phyloP scores from a whole-genome alignment of 2,329 filamentous ascomycete species.

The Daldinia eschscholtzii region DNA sequence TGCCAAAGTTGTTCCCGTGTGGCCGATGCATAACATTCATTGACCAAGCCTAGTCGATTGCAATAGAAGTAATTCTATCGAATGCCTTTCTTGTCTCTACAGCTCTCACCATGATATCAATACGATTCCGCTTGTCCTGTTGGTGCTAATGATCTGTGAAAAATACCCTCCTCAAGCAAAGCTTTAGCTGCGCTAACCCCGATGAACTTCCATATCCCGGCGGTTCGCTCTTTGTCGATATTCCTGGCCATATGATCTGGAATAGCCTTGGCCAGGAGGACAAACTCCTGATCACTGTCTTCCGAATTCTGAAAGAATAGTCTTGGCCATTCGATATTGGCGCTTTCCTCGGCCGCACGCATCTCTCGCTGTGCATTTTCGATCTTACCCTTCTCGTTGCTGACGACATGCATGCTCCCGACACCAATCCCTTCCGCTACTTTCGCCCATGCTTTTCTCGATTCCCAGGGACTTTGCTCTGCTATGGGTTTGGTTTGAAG shows the following conservation, averaged over 20 bases:
- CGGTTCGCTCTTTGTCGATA: constrained; percentile 35
- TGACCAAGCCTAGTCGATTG: not conserved
- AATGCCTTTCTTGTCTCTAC: not conserved
- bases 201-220: constrained; percentile 46
- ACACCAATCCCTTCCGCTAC: constrained; percentile 40
- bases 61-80: not conserved
- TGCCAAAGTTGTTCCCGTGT: not conserved
- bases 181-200: constrained; percentile 41
- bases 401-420: constrained; percentile 38
- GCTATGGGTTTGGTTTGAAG: constrained; percentile 4
- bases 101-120: not conserved
- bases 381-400: constrained; percentile 40
- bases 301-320: constrained; percentile 43
- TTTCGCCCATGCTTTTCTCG: constrained; percentile 43
- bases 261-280: constrained; percentile 40
- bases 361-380: constrained; percentile 47
- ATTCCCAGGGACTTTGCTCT: constrained; percentile 48
- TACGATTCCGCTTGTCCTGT: constrained; percentile 28
- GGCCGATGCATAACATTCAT: not conserved
- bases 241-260: constrained; percentile 30
- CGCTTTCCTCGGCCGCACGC: constrained; percentile 37
- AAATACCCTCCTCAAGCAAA: constrained; percentile 39
- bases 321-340: constrained; percentile 43
- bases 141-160: constrained; percentile 36
- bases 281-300: constrained; percentile 38